Evolutionary conservation across 148 eudicot species (phyloP).

Genomic region (Rhododendron ferrugineum): DNA sequence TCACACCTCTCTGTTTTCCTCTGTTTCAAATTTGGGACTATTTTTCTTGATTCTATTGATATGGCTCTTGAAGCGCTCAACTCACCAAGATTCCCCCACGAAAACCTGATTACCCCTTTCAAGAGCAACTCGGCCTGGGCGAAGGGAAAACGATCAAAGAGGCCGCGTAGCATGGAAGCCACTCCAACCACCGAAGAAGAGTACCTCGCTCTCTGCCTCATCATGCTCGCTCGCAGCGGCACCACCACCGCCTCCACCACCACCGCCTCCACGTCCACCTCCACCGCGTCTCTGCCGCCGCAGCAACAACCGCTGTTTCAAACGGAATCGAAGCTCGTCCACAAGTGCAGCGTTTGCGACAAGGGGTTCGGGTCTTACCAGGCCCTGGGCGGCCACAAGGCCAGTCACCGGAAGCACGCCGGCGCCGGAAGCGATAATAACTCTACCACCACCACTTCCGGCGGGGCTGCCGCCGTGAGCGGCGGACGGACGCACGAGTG

Average conservation of each 20-base stretch:
- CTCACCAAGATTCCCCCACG: constrained; percentile 28
- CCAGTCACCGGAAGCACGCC: constrained; percentile 59
- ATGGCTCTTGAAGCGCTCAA: constrained; percentile 42
- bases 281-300: background rate
- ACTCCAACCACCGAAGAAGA: constrained; percentile 51
- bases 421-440: constrained; percentile 6
- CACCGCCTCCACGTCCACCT: background rate
- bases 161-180: constrained; percentile 20
- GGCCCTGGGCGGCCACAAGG: constrained; percentile 79
- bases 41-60: background rate
- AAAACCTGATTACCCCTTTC: background rate
- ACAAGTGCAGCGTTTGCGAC: constrained; percentile 58
- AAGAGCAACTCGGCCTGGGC: constrained; percentile 21
- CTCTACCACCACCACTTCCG: constrained; percentile 11
- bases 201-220: constrained; percentile 68
- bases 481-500: constrained; percentile 48
- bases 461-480: background rate
- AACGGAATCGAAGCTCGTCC: background rate
- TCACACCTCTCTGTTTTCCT: background rate
- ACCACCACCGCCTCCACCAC: background rate
- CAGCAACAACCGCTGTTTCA: background rate
- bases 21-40: constrained; percentile 1
- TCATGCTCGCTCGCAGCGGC: constrained; percentile 57
- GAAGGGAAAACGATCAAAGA: constrained; percentile 51
- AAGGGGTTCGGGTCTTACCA: constrained; percentile 54